Evolutionary conservation across 257 asterid species (phyloP), one percentile per base, ranked within the genome.

Genomic region (Nicotiana undulata): DNA sequence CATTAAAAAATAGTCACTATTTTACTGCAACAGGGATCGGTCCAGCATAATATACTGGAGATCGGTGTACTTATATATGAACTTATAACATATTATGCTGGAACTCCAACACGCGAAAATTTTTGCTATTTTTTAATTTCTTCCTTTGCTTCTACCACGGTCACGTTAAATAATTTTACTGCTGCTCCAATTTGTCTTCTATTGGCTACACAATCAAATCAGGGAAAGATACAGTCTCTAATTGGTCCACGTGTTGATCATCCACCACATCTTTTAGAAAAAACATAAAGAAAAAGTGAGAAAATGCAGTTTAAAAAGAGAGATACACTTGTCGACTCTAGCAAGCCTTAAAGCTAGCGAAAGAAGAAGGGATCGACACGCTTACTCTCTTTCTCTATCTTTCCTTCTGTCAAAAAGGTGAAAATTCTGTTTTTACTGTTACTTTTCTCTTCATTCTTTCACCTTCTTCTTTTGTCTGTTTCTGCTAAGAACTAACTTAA

Each of bases 321-420:
- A 17, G 52, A 91, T 95, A 88, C 99, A 93, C 97, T 91, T 93
- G 97, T 90, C 97, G 89, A 78, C 81, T 82, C 90, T 86, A 86
- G 85, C 92, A 80, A 59, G 75, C 79, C 70, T 68, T 86, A 15
- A 15, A 80, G 32, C 84, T 87, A 88, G 88, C 87, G 91, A 87
- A 40, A 86, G 90, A 87, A 89, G 91, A 87, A 93, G 92, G 90
- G 85, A 84, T 79, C 93, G 95, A 89, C 97, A 90, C 97, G 89
- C 90, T 79, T 79, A 65, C 87, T 87, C 86, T 78, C 82, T 59
- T 83, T 75, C 28, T 26, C 79, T 20, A 6, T 63, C 46, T 60
- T n/a, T 11, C 76, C 26, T 67, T 34, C 64, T 66, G 82, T 24
- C 7, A 28, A 46, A 55, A 86, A 88, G 94, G 88, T 89, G 1